Evolutionary conservation across 345 rosid genomes (phyloP).

Genomic region (Chamaenerion angustifolium): DNA sequence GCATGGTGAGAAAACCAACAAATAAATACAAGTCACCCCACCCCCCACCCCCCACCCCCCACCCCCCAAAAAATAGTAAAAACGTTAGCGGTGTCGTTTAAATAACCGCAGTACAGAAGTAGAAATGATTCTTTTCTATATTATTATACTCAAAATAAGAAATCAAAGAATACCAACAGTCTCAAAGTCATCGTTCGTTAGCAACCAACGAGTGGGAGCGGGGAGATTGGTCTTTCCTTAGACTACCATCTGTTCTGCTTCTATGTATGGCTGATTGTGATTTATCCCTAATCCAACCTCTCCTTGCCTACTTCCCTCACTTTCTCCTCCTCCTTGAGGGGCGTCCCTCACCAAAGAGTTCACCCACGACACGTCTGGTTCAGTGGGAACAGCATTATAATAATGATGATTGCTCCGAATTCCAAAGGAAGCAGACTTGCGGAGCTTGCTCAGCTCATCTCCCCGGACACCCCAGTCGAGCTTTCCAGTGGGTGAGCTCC

Average conservation of each 20-base stretch:
- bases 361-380: constrained; percentile 98
- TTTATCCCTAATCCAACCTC: background rate
- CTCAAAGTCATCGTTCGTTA: background rate
- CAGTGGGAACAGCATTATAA: constrained; percentile 15
- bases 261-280: constrained; percentile 6
- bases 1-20: too few relatives aligned
- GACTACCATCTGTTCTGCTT: constrained; percentile 12
- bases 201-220: background rate
- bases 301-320: background rate
- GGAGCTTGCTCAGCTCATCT: constrained; percentile 72
- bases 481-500: constrained; percentile 78
- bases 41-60: too few relatives aligned
- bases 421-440: constrained; percentile 77
- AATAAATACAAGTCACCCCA: too few relatives aligned
- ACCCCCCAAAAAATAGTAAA: too few relatives aligned
- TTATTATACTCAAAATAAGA: background rate
- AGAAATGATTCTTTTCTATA: too few relatives aligned
- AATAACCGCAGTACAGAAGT: too few relatives aligned
- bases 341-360: constrained; percentile 66
- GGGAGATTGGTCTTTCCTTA: constrained; percentile 1
- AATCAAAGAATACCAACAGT: constrained; percentile 9
- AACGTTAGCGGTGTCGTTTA: too few relatives aligned
- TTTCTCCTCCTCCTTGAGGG: constrained; percentile 23
- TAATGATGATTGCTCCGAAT: constrained; percentile 29
- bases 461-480: constrained; percentile 86